Conservation (phyloP, 2,329 filamentous ascomycete species). For the Alternaria brassicae region DNA sequence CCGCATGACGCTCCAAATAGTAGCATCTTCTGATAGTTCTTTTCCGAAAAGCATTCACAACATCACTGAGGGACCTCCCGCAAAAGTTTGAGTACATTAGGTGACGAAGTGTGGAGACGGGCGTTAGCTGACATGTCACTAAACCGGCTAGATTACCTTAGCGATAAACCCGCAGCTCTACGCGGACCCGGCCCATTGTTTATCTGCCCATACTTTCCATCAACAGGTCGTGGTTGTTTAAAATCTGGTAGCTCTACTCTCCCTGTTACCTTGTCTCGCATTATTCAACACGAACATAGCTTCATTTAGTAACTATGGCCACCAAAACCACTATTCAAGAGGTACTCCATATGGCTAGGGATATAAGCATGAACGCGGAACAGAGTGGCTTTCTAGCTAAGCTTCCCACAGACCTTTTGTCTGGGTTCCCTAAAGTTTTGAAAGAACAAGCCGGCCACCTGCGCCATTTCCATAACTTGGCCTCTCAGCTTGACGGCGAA, state of each 20-base stretch:
- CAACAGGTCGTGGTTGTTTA: neutral
- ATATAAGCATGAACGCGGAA: neutral
- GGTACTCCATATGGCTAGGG: neutral
- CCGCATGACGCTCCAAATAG: neutral
- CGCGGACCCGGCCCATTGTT: neutral
- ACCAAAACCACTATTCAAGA: neutral
- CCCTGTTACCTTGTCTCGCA: too few relatives aligned
- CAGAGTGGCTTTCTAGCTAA: neutral
- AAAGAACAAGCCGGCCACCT: slow-evolving; percentile 44
- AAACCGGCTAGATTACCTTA: neutral
- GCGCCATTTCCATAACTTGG: slow-evolving; percentile 50
- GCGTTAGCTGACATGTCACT: neutral
- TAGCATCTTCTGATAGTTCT: neutral
- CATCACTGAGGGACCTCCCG: neutral
- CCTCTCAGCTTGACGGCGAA: slow-evolving; percentile 84
- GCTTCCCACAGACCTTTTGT: neutral
- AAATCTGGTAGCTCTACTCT: neutral
- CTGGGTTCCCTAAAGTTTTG: slow-evolving; percentile 19
- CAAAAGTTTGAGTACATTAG: neutral
- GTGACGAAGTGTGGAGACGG: neutral
- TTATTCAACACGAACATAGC: neutral
- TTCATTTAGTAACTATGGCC: neutral
- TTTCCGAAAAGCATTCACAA: neutral
- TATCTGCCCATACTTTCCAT: neutral
- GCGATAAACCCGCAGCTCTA: neutral